Percentiles rank a stretch among this genome's conserved stretches.
These are phyloP conservation scores for Xerocomus amazonicus DNA, from an alignment of 1,284 basidiomycete species.

Conservation along the genomic window DNA sequence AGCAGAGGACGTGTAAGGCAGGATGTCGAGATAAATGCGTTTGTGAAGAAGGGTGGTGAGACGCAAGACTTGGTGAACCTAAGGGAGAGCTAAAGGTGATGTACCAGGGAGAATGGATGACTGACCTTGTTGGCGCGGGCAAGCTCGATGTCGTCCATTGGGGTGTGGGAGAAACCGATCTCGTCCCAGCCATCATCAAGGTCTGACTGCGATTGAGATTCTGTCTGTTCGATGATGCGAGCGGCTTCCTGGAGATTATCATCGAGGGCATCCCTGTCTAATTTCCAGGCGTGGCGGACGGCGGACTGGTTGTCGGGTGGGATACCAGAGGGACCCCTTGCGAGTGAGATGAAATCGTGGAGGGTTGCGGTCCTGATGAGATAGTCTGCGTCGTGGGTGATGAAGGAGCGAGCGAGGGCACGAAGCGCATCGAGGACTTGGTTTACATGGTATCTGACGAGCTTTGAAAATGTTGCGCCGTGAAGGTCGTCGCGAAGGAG, in stretches of 20 bases:
- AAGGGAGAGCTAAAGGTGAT: slow-evolving; percentile 7
- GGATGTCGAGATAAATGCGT: slow-evolving; percentile 50
- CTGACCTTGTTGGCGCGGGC: slow-evolving; percentile 50
- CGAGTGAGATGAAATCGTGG: slow-evolving; percentile 60
- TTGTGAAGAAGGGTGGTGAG: slow-evolving; percentile 61
- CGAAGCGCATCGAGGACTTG: slow-evolving; percentile 48
- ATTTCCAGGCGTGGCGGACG: slow-evolving; percentile 52
- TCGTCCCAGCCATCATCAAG: slow-evolving; percentile 65
- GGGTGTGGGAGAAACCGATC: slow-evolving; percentile 43
- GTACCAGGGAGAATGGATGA: slow-evolving; percentile 1
- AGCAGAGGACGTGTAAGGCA: slow-evolving; percentile 33
- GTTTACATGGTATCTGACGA: slow-evolving; percentile 41
- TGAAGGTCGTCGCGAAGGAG: slow-evolving; percentile 47
- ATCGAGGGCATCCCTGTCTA: slow-evolving; percentile 55
- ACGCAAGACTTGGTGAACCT: slow-evolving; percentile 60
- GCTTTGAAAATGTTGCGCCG: slow-evolving; percentile 53
- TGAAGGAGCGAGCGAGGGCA: slow-evolving; percentile 41
- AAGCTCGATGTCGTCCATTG: slow-evolving; percentile 43
- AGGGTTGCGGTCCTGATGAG: slow-evolving; percentile 60
- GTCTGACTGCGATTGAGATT: slow-evolving; percentile 23
- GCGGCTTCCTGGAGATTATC: slow-evolving; percentile 61
- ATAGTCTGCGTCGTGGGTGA: slow-evolving; percentile 42
- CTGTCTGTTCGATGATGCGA: slow-evolving; percentile 47
- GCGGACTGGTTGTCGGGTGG: slow-evolving; percentile 58
- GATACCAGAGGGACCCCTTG: slow-evolving; percentile 43